A percentile compares a stretch with the other conserved stretches of the same genome.
phyloP scores from a whole-genome alignment of 2,329 filamentous ascomycete species.

The Colletotrichum destructivum region DNA sequence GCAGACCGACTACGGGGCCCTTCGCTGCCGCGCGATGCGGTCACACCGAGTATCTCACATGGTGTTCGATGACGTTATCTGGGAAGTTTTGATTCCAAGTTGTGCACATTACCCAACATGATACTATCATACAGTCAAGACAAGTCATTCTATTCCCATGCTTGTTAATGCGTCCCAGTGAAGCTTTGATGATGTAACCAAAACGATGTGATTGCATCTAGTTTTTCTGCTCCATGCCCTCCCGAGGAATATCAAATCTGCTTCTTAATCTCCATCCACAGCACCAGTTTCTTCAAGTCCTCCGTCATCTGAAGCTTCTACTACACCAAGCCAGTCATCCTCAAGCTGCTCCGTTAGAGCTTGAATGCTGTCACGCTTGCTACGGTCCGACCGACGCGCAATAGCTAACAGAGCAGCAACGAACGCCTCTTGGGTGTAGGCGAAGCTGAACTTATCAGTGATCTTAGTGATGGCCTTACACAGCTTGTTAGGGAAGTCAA shows the following conservation, averaged over 20 bases:
- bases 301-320: conserved; percentile 46
- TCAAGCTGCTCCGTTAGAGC: conserved; percentile 49
- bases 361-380: conserved; percentile 47
- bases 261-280: conserved; percentile 76
- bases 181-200: too few relatives aligned
- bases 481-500: too few relatives aligned
- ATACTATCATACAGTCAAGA: neutral
- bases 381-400: conserved; percentile 54
- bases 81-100: neutral
- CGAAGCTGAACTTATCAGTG: too few relatives aligned
- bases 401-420: conserved; percentile 73
- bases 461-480: too few relatives aligned
- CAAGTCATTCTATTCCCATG: neutral
- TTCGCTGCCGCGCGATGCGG: neutral
- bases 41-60: neutral
- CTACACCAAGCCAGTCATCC: conserved; percentile 57
- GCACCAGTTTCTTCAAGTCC: conserved; percentile 64
- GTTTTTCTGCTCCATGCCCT: conserved; percentile 66
- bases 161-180: too few relatives aligned
- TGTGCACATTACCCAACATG: neutral
- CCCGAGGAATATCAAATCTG: conserved; percentile 73
- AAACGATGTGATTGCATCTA: neutral
- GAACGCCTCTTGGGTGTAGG: too few relatives aligned
- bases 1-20: conserved; percentile 20
- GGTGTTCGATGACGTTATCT: neutral